phyloP scores from a whole-genome alignment of 495 filamentous ascomycete genomes.

The Penicillium ochrochloron region DNA sequence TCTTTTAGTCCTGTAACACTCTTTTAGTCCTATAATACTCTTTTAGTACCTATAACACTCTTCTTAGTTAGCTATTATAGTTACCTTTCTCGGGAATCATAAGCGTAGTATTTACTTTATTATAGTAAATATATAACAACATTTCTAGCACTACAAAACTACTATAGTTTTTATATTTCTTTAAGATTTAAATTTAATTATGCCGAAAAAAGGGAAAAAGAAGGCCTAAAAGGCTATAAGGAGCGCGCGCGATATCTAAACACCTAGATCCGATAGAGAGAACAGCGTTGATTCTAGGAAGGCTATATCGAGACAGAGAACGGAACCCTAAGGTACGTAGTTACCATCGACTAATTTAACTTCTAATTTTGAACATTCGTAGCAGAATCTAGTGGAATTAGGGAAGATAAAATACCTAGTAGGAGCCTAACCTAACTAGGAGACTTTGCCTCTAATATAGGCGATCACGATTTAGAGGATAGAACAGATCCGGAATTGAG shows the following conservation, averaged over 20 bases:
- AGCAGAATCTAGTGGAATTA: neutral
- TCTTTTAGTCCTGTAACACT: neutral
- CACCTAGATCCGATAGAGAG: neutral
- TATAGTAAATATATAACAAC: neutral
- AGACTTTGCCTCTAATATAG: slow-evolving; percentile 1
- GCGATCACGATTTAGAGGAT: neutral
- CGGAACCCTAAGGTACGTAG: neutral
- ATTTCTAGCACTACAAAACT: neutral
- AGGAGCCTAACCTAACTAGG: neutral
- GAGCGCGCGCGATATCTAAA: slow-evolving; percentile 5
- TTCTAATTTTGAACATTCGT: neutral
- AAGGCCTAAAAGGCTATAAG: neutral
- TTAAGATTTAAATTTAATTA: neutral
- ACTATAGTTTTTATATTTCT: neutral
- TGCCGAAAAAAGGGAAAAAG: neutral
- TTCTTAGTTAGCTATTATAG: neutral
- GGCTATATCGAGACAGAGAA: neutral
- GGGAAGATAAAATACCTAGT: neutral
- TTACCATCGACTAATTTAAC: neutral
- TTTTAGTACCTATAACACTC: neutral
- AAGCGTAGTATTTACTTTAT: neutral
- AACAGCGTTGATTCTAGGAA: neutral
- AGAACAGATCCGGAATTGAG: neutral
- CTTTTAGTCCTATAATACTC: neutral
- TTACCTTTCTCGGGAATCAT: neutral